phyloP scores from a whole-genome alignment of 73 alveolate genomes.

The Paramecium sonneborni region DNA sequence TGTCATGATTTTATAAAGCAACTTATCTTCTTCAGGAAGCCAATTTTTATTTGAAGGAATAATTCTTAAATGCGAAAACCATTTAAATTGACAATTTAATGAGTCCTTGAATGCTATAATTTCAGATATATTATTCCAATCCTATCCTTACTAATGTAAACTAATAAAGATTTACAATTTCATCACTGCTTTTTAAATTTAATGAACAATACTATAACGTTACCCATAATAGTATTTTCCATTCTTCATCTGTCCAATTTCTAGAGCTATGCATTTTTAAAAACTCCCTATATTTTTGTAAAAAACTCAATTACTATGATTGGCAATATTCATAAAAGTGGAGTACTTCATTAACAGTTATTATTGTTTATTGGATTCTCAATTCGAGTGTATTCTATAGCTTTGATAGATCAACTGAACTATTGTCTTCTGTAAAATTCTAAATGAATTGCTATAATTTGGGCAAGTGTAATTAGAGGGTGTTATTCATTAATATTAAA shows the following conservation, averaged over 20 bases:
- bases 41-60: not conserved
- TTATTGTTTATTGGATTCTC: not conserved
- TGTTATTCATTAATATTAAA: not conserved
- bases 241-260: slow-evolving; percentile 61
- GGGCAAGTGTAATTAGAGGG: not conserved
- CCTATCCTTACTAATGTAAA: not conserved
- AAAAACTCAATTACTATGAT: not conserved
- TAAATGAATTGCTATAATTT: not conserved
- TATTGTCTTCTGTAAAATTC: not conserved
- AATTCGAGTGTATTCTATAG: not conserved
- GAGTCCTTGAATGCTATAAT: slow-evolving; percentile 23
- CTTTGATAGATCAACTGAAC: not conserved
- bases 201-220: not conserved
- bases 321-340: slow-evolving; percentile 53
- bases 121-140: slow-evolving; percentile 23
- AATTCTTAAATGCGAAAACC: slow-evolving; percentile 28
- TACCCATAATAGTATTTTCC: slow-evolving; percentile 48
- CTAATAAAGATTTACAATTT: not conserved
- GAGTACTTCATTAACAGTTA: not conserved
- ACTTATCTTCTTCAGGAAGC: slow-evolving; percentile 26
- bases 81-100: slow-evolving; percentile 31
- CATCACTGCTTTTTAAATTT: not conserved
- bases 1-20: not conserved
- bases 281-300: not conserved
- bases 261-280: slow-evolving; percentile 47